These are phyloP conservation scores for Monilinia laxa DNA, from an alignment of 2,329 filamentous ascomycete genomes.

Conservation along the genomic window DNA sequence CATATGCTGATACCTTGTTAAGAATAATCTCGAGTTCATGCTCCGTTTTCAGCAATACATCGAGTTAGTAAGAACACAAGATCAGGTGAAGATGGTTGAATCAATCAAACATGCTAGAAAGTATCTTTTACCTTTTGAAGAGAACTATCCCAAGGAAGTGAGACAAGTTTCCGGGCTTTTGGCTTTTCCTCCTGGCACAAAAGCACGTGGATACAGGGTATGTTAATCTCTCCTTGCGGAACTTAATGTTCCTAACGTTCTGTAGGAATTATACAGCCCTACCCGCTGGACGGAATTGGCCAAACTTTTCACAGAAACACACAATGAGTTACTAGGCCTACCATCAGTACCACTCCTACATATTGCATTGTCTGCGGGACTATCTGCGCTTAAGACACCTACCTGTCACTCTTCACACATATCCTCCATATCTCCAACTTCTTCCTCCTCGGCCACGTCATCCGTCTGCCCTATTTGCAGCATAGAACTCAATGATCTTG, in stretches of 20 bases:
- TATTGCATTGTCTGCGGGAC: slow-evolving; percentile 83
- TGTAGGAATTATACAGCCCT: slow-evolving; percentile 68
- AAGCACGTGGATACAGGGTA: slow-evolving; percentile 55
- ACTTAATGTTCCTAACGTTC: neutral
- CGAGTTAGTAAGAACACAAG: slow-evolving; percentile 73
- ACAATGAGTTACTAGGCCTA: slow-evolving; percentile 81
- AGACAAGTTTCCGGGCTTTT: slow-evolving; percentile 75
- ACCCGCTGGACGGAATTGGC: slow-evolving; percentile 75
- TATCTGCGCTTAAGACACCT: slow-evolving; percentile 94
- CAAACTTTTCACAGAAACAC: slow-evolving; percentile 76
- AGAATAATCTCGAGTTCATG: slow-evolving; percentile 89
- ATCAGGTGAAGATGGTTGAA: slow-evolving; percentile 65
- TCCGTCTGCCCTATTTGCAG: slow-evolving; percentile 94
- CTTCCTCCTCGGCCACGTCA: slow-evolving; percentile 45
- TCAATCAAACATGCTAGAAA: slow-evolving; percentile 81
- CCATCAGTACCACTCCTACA: slow-evolving; percentile 83
- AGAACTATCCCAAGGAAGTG: slow-evolving; percentile 67
- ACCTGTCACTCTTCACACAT: slow-evolving; percentile 69
- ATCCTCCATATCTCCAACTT: slow-evolving; percentile 36
- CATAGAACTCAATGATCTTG: slow-evolving; percentile 89
- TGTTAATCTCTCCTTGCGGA: neutral
- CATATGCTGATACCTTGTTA: slow-evolving; percentile 10
- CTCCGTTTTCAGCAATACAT: slow-evolving; percentile 93
- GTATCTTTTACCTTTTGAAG: slow-evolving; percentile 69
- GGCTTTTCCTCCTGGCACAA: slow-evolving; percentile 64